Conservation (phyloP, 2,329 filamentous ascomycete species). For the Chaetothyriales sp. region DNA sequence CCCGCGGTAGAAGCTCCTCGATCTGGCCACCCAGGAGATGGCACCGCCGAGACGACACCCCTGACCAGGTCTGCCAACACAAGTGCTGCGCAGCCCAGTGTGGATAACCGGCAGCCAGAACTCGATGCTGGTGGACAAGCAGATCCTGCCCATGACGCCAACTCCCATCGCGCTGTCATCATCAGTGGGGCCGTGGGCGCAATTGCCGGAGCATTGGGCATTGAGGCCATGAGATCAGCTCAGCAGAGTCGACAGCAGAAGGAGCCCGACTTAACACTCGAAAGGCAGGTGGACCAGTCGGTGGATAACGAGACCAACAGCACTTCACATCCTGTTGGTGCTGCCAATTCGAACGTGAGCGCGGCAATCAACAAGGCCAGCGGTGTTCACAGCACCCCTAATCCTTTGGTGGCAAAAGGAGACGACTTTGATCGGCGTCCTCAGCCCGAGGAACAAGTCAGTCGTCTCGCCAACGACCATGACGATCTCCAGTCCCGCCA, state of each 20-base stretch:
- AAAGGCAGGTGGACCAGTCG: neutral
- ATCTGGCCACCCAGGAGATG: neutral
- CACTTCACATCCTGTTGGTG: neutral
- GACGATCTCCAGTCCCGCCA: too few relatives aligned
- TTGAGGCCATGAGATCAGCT: slow-evolving; percentile 9
- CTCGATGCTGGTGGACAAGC: neutral
- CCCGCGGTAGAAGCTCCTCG: neutral
- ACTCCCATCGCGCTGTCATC: slow-evolving; percentile 3
- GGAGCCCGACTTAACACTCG: neutral
- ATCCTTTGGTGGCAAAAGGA: neutral
- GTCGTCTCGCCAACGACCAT: too few relatives aligned
- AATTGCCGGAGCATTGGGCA: slow-evolving; percentile 15
- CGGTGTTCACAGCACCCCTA: slow-evolving; percentile 3
- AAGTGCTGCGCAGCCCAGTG: neutral
- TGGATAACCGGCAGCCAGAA: neutral
- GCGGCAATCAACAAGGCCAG: slow-evolving; percentile 1
- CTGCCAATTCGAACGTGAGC: neutral
- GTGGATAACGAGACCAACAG: neutral
- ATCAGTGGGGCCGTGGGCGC: slow-evolving; percentile 13
- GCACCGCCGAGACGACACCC: neutral
- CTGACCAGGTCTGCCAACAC: neutral
- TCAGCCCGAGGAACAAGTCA: too few relatives aligned
- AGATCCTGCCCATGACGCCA: neutral
- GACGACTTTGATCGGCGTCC: neutral
- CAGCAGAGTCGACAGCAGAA: slow-evolving; percentile 1